Percentiles rank a stretch among this genome's conserved stretches.
phyloP scores from a whole-genome alignment of 164 flowering plant genomes.

The Nelumbo lutea region DNA sequence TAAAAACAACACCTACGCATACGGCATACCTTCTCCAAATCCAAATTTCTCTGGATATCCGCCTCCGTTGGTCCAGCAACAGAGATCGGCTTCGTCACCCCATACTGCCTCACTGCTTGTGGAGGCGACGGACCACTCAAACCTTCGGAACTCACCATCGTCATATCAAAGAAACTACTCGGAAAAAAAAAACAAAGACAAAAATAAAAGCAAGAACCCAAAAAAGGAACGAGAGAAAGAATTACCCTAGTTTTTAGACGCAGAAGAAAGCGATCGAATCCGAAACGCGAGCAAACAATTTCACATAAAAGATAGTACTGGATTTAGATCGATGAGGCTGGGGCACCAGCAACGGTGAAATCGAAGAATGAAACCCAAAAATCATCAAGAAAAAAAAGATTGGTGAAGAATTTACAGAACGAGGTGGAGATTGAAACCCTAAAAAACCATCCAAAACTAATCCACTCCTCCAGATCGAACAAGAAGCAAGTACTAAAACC shows the following conservation, averaged over 20 bases:
- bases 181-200: neutral
- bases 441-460: neutral
- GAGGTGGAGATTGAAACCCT: neutral
- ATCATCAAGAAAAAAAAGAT: conserved; percentile 6
- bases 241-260: neutral
- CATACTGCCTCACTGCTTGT: conserved; percentile 41
- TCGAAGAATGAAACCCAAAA: neutral
- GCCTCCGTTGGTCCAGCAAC: conserved; percentile 57
- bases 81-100: conserved; percentile 76
- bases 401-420: neutral
- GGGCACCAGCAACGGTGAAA: conserved; percentile 7
- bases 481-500: neutral
- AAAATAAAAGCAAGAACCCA: neutral
- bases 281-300: conserved; percentile 3
- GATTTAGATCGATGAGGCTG: conserved; percentile 7
- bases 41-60: conserved; percentile 53
- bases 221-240: neutral
- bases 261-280: neutral
- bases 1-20: neutral
- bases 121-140: conserved; percentile 25
- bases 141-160: conserved; percentile 37
- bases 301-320: conserved; percentile 8
- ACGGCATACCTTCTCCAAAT: conserved; percentile 60
- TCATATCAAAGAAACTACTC: neutral
- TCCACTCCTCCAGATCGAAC: neutral